Conservation (phyloP, 2,329 filamentous ascomycete genomes). For the Ascochyta pisi region DNA sequence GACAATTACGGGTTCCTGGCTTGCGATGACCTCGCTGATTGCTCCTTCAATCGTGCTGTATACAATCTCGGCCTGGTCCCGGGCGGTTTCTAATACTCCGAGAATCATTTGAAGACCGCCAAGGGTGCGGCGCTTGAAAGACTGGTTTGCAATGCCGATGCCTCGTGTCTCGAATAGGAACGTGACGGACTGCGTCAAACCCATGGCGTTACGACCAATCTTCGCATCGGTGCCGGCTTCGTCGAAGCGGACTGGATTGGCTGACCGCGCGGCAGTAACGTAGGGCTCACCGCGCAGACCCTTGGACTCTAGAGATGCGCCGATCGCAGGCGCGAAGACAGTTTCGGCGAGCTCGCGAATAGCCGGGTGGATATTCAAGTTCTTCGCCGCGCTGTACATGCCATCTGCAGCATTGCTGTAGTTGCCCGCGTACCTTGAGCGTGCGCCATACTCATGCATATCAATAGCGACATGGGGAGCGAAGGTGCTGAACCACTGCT, state of each 20-base stretch:
- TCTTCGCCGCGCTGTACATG: constrained; percentile 47
- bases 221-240: constrained; percentile 48
- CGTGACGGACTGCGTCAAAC: constrained; percentile 43
- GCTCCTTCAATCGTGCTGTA: constrained; percentile 39
- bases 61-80: constrained; percentile 36
- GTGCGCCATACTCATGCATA: constrained; percentile 47
- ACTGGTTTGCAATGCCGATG: constrained; percentile 45
- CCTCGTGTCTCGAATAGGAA: constrained; percentile 48
- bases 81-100: constrained; percentile 44
- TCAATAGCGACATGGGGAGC: constrained; percentile 46
- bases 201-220: constrained; percentile 49
- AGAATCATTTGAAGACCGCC: constrained; percentile 45
- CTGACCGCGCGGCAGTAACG: constrained; percentile 36
- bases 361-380: constrained; percentile 44
- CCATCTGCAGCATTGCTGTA: constrained; percentile 47
- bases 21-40: constrained; percentile 33
- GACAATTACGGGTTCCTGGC: constrained; percentile 39
- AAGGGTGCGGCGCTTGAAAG: constrained; percentile 42
- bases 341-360: constrained; percentile 47
- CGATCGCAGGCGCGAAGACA: constrained; percentile 45
- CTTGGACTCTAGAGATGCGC: constrained; percentile 31
- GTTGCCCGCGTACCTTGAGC: constrained; percentile 32
- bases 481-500: constrained; percentile 39
- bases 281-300: constrained; percentile 47
- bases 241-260: constrained; percentile 31